Conservation (phyloP, 1,284 basidiomycete genomes). For the Moniliella sp. region DNA sequence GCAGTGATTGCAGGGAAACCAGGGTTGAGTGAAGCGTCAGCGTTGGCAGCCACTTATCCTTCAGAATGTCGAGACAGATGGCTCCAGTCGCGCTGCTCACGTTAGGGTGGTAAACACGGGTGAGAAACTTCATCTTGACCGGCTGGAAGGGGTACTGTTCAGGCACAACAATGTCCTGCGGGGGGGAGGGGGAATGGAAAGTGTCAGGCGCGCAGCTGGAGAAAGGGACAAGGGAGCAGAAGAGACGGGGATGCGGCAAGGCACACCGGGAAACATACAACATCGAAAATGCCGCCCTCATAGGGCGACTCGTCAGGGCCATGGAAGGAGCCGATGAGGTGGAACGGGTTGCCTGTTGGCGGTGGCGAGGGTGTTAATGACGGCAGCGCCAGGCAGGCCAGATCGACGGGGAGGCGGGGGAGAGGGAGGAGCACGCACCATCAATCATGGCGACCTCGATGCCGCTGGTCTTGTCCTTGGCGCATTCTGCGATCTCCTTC, state of each 20-base stretch:
- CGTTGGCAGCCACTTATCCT: conserved; percentile 62
- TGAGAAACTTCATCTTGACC: conserved; percentile 55
- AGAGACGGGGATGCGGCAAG: background rate
- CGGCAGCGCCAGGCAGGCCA: conserved; percentile 70
- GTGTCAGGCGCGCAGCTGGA: background rate
- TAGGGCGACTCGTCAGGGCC: conserved; percentile 56
- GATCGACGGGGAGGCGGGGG: conserved; percentile 59
- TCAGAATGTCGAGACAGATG: conserved; percentile 62
- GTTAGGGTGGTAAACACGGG: conserved; percentile 75
- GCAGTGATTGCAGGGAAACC: conserved; percentile 76
- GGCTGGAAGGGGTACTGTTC: conserved; percentile 82
- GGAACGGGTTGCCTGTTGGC: conserved; percentile 11
- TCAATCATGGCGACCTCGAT: conserved; percentile 68
- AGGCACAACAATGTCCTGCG: conserved; percentile 76
- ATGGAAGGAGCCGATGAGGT: conserved; percentile 14
- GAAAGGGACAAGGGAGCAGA: background rate
- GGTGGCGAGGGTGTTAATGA: conserved; percentile 40
- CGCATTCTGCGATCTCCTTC: conserved; percentile 49
- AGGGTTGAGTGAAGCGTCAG: conserved; percentile 79
- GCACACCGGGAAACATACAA: conserved; percentile 41
- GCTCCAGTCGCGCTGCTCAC: conserved; percentile 79
- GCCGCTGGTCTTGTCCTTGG: conserved; percentile 68
- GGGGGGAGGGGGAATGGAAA: background rate
- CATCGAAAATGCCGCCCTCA: conserved; percentile 73
- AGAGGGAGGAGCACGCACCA: conserved; percentile 9